Percentiles rank a stretch among this genome's conserved stretches.
phyloP scores from a whole-genome alignment of 192 early-diverging fungal genomes.

The Allomyces macrogynus region DNA sequence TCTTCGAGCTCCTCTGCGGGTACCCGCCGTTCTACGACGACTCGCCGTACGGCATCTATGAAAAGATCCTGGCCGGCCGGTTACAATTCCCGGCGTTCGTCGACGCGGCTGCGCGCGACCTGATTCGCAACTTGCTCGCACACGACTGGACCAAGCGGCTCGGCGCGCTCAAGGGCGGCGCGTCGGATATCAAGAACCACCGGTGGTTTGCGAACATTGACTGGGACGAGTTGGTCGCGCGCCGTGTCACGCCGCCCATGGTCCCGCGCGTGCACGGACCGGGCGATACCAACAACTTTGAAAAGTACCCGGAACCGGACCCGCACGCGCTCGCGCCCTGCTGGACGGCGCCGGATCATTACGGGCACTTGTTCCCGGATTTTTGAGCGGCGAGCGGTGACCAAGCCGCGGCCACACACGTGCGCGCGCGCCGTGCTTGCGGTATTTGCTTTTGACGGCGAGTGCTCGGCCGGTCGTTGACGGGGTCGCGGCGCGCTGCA shows the following conservation, averaged over 20 bases:
- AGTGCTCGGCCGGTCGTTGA: too few species aligned
- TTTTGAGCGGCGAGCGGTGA: too few species aligned
- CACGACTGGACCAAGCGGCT: slow-evolving; percentile 1
- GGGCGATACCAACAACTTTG: slow-evolving; percentile 18
- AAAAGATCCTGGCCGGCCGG: slow-evolving; percentile 21
- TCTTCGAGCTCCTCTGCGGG: slow-evolving; percentile 22
- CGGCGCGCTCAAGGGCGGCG: slow-evolving; percentile 8
- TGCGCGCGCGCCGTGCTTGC: too few species aligned
- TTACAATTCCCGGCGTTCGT: slow-evolving; percentile 4
- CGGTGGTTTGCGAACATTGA: too few species aligned
- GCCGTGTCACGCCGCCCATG: slow-evolving; percentile 9
- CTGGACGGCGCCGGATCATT: too few species aligned
- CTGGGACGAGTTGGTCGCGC: slow-evolving; percentile 1
- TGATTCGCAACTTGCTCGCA: slow-evolving; percentile 3
- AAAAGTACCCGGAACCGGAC: slow-evolving; percentile 10
- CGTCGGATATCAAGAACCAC: slow-evolving; percentile 4
- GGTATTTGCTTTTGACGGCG: too few species aligned
- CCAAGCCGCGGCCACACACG: too few species aligned
- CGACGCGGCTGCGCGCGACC: neutral
- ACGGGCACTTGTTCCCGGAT: too few species aligned
- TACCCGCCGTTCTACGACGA: slow-evolving; percentile 20
- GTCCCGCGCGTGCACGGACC: slow-evolving; percentile 9
- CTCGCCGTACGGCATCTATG: slow-evolving; percentile 19
- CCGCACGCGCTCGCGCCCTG: neutral
- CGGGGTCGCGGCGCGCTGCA: too few species aligned